These are phyloP conservation scores for Lasiosphaeria miniovina DNA, from an alignment of 495 filamentous ascomycete species.

Conservation along the genomic window DNA sequence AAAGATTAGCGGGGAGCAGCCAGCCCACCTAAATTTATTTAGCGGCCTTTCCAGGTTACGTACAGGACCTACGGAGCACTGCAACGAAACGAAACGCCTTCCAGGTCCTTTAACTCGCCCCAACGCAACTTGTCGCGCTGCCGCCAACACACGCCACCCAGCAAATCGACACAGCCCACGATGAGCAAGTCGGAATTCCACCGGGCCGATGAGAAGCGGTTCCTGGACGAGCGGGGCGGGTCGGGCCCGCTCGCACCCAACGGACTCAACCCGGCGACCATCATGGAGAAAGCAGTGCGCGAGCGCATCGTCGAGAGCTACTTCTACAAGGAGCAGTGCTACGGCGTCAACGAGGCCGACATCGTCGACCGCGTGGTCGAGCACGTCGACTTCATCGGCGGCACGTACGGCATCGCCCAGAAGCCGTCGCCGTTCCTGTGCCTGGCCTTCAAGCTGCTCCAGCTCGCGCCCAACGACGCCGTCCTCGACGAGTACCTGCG, in stretches of 20 bases:
- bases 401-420: constrained; percentile 76
- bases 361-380: constrained; percentile 86
- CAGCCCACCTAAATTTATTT: not conserved
- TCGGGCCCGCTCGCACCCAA: constrained; percentile 50
- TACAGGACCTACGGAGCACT: too few relatives aligned
- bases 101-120: too few relatives aligned
- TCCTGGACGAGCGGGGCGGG: constrained; percentile 73
- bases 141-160: constrained; percentile 1
- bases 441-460: constrained; percentile 89
- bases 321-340: constrained; percentile 99
- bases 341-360: constrained; percentile 88
- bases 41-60: not conserved
- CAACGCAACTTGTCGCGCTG: too few relatives aligned
- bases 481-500: constrained; percentile 79
- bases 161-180: not conserved
- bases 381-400: constrained; percentile 75
- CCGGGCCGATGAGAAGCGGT: constrained; percentile 69
- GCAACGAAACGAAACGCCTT: too few relatives aligned
- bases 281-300: constrained; percentile 88
- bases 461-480: constrained; percentile 74
- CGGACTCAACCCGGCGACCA: constrained; percentile 81
- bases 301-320: constrained; percentile 92
- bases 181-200: constrained; percentile 45
- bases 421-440: constrained; percentile 92
- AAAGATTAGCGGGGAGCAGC: not conserved